These are phyloP conservation scores for Ceratobasidium theobromae DNA, from an alignment of 1,284 basidiomycete genomes.

Conservation along the genomic window DNA sequence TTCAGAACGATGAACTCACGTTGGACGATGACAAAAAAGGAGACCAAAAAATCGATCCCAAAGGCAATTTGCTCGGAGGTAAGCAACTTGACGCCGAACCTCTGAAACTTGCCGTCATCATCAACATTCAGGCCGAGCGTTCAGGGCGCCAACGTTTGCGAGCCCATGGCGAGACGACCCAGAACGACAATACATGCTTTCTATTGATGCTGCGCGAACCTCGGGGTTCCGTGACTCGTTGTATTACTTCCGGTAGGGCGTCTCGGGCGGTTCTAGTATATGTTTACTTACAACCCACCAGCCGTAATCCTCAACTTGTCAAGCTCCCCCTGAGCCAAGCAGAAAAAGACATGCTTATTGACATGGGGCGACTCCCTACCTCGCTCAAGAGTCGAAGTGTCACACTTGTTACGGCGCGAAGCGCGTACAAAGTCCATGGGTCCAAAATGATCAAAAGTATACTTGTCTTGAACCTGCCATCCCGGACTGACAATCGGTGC, in stretches of 20 bases:
- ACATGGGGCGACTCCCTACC: conserved; percentile 80
- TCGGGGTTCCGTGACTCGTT: conserved; percentile 96
- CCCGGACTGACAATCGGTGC: too few species aligned
- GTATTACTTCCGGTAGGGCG: conserved; percentile 78
- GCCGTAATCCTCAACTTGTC: conserved; percentile 81
- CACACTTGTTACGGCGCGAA: conserved; percentile 89
- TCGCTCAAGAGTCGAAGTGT: conserved; percentile 90
- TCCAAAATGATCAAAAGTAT: conserved; percentile 76
- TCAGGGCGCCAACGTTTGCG: conserved; percentile 86
- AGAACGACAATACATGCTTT: conserved; percentile 87
- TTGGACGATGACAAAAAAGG: conserved; percentile 85
- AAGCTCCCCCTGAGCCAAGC: conserved; percentile 84
- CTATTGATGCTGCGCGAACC: conserved; percentile 94
- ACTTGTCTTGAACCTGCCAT: background rate
- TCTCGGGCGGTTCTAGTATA: background rate
- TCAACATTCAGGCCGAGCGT: conserved; percentile 66
- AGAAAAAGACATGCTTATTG: conserved; percentile 92
- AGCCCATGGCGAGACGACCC: conserved; percentile 77
- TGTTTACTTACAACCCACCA: background rate
- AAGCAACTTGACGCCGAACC: conserved; percentile 41
- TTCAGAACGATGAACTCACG: conserved; percentile 86
- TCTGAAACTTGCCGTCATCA: conserved; percentile 2
- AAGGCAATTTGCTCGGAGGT: conserved; percentile 86
- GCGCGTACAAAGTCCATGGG: conserved; percentile 93
- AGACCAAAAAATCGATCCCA: conserved; percentile 85